Base-by-base conservation (phyloP, 148 eudicot species). In the Persicaria maculosa region DNA sequence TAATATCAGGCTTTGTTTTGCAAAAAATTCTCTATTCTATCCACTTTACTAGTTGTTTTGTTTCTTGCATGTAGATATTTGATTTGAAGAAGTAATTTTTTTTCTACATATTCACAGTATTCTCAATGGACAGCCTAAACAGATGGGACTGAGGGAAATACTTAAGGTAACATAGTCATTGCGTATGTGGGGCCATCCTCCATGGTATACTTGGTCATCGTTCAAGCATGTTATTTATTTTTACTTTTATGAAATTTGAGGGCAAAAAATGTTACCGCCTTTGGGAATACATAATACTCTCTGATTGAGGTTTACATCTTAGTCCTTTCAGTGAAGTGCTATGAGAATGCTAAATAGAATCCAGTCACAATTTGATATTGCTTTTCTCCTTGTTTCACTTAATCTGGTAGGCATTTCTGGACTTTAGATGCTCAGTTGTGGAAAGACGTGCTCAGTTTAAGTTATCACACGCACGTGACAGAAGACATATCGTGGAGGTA, bases 401-500 rank as follows among this genome's bases (percentile, higher is more conserved):
- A 5, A 19, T 45, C 31, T 80, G 74, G 75, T 90, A 95, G 98
- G 96, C 96, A 54, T 95, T 92, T 78, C 83, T 95, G 78, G 96
- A 92, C 73, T 95, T 95, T 79, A 90, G 98, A 84, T 92, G 91
- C 78, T 79, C 89, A 44, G 92, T 90, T 22, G 79, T 95, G 76
- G 96, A 90, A 85, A 87, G 98, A 67, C 97, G 98, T 74, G 89
- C 98, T 50, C 81, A 53, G 55, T 89, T 58, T 81, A 92, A 92
- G 87, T 92, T 92, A 68, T 81, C 86, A 46, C 98, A 95, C 45
- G 97, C 98, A 15, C 84, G 80, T 77, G 90, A 88, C 62, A 88
- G 98, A 72, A 82, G 83, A 81, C 98, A 95, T 81, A 86, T 95
- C 74, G 85, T 95, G 69, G 92, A 92, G 96, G 98, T 95, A 83